Evolutionary conservation across 73 alveolate genomes (phyloP), one percentile per base, ranked within the genome.

Genomic region (Halteria grandinella): DNA sequence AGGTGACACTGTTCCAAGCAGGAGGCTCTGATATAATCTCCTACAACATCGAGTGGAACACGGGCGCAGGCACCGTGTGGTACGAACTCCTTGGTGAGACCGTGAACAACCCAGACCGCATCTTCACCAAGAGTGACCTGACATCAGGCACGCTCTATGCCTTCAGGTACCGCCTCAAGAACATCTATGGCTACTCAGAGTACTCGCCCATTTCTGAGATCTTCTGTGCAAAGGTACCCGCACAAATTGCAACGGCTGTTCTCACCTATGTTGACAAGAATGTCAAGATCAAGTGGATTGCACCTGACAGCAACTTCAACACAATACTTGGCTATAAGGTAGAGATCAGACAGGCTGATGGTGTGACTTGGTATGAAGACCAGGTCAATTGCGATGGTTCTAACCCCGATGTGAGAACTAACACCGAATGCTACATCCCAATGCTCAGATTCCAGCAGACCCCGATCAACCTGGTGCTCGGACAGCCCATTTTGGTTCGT

Each of bases 21-120:
- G 87, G 92, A 11, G 92, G 88, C n/a, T 21, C 87, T 0, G 62
- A 20, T 6, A 83, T 83, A 1, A 74, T 24, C 5, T 59, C 87
- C 10, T 83, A 83, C 54, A 50, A 57, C 45, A 18, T 57, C 18
- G 32, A 57, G 15, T 57, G 75, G 78, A 58, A 55, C 25, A 12
- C 34, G 7, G 85, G 85, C 14, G 11, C 44, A 12, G 85, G 85
- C 3, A 73, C 63, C 20, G 24, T 15, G 28, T 43, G 31, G 58
- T n/a, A 20, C 34, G 87, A 55, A 36, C 25, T 70, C 14, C 15
- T 50, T 8, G 83, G 83, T 0, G 55, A 49, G 23, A 70, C 72
- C 8, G 32, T 25, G 0, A 21, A 50, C 50, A 70, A 70, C 29
- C 48, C 51, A 5, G 33, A 25, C 47, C 28, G 49, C 25, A 39